Conservation (phyloP, 371 early-diverging fungal species). For the Mortierella sp. region DNA sequence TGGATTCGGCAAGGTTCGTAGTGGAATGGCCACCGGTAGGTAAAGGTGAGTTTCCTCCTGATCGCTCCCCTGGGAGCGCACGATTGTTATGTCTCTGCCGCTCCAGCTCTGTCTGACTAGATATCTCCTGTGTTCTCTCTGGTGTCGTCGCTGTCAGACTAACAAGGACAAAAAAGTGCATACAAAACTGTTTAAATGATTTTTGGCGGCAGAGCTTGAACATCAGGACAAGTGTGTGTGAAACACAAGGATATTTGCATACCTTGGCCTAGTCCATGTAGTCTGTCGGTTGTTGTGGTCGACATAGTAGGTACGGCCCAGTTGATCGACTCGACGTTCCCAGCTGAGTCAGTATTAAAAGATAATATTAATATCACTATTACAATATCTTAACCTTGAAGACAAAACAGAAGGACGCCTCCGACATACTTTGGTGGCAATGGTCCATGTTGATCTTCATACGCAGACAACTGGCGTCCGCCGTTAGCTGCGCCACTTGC, state of each 20-base stretch:
- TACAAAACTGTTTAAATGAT: too few species aligned
- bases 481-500: slow-evolving; percentile 31
- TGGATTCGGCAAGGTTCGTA: slow-evolving; percentile 42
- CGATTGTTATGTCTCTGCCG: slow-evolving; percentile 83
- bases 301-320: slow-evolving; percentile 79
- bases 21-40: slow-evolving; percentile 21
- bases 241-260: background rate
- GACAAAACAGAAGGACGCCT: background rate
- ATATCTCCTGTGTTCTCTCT: slow-evolving; percentile 62
- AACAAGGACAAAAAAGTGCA: too few species aligned
- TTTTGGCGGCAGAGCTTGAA: too few species aligned
- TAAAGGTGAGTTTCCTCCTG: slow-evolving; percentile 49
- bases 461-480: slow-evolving; percentile 57
- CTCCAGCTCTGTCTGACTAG: slow-evolving; percentile 75
- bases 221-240: too few species aligned
- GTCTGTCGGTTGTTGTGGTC: slow-evolving; percentile 78
- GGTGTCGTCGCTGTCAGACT: slow-evolving; percentile 53
- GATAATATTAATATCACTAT: too few species aligned
- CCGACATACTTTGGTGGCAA: slow-evolving; percentile 74
- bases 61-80: slow-evolving; percentile 76
- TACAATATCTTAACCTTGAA: too few species aligned
- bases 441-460: slow-evolving; percentile 72
- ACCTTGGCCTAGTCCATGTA: slow-evolving; percentile 76
- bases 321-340: slow-evolving; percentile 77
- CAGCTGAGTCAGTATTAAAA: slow-evolving; percentile 54